Conservation (phyloP, 208 protist species). For the Balamuthia mandrillaris region DNA sequence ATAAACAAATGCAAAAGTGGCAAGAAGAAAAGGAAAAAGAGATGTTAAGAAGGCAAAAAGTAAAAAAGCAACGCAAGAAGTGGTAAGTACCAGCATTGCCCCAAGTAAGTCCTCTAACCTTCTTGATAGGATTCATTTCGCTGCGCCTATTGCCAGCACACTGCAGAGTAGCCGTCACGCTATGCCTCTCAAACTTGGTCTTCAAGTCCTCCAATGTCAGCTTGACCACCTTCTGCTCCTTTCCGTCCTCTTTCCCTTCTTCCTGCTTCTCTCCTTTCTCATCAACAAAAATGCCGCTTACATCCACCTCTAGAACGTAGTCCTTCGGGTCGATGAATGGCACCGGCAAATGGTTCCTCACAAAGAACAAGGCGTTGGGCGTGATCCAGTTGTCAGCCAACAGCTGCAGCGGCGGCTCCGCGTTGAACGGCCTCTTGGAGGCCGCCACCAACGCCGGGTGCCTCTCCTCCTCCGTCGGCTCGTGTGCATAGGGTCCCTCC, state of each 20-base stretch:
- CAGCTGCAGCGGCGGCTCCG: slow-evolving; percentile 39
- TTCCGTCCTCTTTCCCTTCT: neutral
- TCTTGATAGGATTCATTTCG: slow-evolving; percentile 51
- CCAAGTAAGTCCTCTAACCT: slow-evolving; percentile 12
- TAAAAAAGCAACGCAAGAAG: too few species aligned
- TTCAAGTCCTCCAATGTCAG: slow-evolving; percentile 73
- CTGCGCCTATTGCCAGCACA: slow-evolving; percentile 78
- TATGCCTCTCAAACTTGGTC: slow-evolving; percentile 56
- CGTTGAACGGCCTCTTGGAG: neutral
- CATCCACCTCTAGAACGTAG: slow-evolving; percentile 60
- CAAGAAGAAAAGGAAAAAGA: too few species aligned
- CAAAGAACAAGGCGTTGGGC: slow-evolving; percentile 77
- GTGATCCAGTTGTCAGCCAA: slow-evolving; percentile 68
- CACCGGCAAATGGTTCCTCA: slow-evolving; percentile 79
- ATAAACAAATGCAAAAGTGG: too few species aligned
- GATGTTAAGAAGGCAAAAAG: too few species aligned
- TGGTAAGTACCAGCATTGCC: too few species aligned
- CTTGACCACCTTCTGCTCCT: slow-evolving; percentile 23
- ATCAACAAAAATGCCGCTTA: neutral
- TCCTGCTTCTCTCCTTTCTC: neutral
- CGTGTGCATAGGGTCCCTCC: slow-evolving; percentile 31
- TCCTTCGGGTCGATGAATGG: slow-evolving; percentile 63
- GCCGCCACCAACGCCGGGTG: neutral
- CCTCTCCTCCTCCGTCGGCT: slow-evolving; percentile 24
- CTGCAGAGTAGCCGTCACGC: slow-evolving; percentile 66